These are phyloP conservation scores for Psophocarpus tetragonolobus DNA, from an alignment of 306 rosid species.

Conservation along the genomic window DNA sequence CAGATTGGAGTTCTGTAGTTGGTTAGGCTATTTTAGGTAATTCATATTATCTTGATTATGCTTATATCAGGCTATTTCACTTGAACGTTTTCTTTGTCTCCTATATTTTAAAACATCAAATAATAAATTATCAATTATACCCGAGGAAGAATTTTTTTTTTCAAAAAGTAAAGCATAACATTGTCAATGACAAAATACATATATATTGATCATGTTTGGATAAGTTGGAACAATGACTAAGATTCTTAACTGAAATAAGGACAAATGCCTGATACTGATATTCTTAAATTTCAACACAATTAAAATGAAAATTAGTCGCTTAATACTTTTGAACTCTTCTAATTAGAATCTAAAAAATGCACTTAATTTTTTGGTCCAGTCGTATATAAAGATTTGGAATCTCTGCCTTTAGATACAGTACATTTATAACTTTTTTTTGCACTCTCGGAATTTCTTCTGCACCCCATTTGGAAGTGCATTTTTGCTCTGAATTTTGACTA, in stretches of 20 bases:
- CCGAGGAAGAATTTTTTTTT: not conserved
- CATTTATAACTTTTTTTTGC: not conserved
- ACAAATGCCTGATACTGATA: too few species aligned
- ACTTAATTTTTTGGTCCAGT: not conserved
- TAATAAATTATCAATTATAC: not conserved
- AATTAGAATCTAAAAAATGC: too few species aligned
- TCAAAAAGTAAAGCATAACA: not conserved
- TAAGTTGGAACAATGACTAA: too few species aligned
- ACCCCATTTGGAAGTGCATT: too few species aligned
- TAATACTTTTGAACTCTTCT: too few species aligned
- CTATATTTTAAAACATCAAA: not conserved
- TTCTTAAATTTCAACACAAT: too few species aligned
- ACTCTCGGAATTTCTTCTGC: too few species aligned
- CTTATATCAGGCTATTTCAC: not conserved
- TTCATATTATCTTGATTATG: conserved; percentile 12
- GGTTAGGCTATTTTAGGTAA: not conserved
- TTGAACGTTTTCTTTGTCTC: conserved; percentile 11
- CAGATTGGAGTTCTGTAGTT: not conserved
- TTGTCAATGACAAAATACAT: not conserved
- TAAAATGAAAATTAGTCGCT: too few species aligned
- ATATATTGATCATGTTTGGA: not conserved
- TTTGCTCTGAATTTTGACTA: too few species aligned
- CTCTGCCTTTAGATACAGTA: not conserved
- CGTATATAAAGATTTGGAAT: not conserved
- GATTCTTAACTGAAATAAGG: too few species aligned